Conservation (phyloP, 176 grass and related monocot species). For the Urochloa ruziziensis region DNA sequence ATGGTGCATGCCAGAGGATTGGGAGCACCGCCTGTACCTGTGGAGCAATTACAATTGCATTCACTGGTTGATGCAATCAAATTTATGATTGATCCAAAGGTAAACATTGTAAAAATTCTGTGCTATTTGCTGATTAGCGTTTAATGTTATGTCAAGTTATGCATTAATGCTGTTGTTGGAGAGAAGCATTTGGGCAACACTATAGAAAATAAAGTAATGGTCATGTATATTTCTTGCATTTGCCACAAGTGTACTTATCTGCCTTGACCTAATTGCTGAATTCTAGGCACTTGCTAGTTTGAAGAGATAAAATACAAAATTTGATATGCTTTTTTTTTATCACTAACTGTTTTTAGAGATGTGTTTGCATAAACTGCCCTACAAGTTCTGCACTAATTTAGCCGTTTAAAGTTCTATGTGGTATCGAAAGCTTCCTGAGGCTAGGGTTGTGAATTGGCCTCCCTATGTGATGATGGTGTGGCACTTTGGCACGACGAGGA, state of each 20-base stretch:
- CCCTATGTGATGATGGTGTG: neutral
- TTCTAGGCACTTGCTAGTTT: neutral
- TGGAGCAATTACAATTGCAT: conserved; percentile 59
- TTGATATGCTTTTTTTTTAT: neutral
- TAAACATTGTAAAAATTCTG: conserved; percentile 14
- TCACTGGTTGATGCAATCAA: conserved; percentile 64
- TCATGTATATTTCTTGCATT: neutral
- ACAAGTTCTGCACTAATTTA: neutral
- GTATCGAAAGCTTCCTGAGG: neutral
- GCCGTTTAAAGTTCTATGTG: neutral
- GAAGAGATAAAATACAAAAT: neutral
- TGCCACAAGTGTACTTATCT: too few species aligned
- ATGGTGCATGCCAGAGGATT: conserved; percentile 66
- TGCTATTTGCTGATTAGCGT: neutral
- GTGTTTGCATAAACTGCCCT: neutral
- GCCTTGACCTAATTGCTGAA: neutral
- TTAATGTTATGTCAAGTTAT: neutral
- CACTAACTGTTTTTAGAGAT: neutral
- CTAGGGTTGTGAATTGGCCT: neutral
- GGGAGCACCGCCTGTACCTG: conserved; percentile 61
- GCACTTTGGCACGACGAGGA: neutral
- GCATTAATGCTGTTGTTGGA: neutral
- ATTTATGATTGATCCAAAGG: conserved; percentile 75
- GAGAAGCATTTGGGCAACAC: neutral
- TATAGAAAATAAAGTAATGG: neutral